These are phyloP conservation scores for Thielaviopsis ethacetica DNA, from an alignment of 2,329 filamentous ascomycete species.

Conservation along the genomic window DNA sequence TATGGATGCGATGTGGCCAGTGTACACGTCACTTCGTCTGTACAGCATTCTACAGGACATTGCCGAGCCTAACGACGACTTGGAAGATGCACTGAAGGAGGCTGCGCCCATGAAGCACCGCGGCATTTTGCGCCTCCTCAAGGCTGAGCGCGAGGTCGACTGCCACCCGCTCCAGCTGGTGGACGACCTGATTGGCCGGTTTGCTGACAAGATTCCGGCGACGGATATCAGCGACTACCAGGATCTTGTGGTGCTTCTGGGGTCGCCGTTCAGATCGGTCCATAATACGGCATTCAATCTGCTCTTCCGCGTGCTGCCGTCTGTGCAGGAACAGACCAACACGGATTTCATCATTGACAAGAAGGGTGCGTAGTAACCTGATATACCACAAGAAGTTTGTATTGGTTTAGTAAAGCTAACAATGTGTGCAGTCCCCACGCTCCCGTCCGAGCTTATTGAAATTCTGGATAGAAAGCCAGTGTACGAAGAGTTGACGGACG, in stretches of 20 bases:
- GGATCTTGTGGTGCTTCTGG: background rate
- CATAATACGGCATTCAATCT: background rate
- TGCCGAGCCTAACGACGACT: slow-evolving; percentile 68
- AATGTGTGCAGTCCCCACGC: slow-evolving; percentile 37
- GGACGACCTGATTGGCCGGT: background rate
- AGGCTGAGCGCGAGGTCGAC: slow-evolving; percentile 24
- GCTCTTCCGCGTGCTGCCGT: background rate
- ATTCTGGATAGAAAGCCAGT: slow-evolving; percentile 66
- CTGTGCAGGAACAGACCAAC: background rate
- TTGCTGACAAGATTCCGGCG: background rate
- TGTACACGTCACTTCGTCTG: slow-evolving; percentile 59
- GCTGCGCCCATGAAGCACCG: slow-evolving; percentile 19
- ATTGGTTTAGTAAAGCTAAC: background rate
- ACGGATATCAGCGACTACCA: background rate
- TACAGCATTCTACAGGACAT: slow-evolving; percentile 46
- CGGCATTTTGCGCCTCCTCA: slow-evolving; percentile 45
- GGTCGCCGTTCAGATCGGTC: background rate
- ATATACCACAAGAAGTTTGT: background rate
- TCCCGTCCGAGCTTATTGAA: slow-evolving; percentile 75
- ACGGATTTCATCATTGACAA: background rate
- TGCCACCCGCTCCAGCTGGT: background rate
- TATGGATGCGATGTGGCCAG: slow-evolving; percentile 10
- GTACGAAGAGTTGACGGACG: slow-evolving; percentile 47
- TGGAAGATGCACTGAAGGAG: slow-evolving; percentile 53
- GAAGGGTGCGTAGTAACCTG: background rate